A percentile compares a stretch with the other conserved stretches of the same genome.
Conservation (phyloP, 805 yeast genomes). For the Kregervanrija pseudodelftensis region DNA sequence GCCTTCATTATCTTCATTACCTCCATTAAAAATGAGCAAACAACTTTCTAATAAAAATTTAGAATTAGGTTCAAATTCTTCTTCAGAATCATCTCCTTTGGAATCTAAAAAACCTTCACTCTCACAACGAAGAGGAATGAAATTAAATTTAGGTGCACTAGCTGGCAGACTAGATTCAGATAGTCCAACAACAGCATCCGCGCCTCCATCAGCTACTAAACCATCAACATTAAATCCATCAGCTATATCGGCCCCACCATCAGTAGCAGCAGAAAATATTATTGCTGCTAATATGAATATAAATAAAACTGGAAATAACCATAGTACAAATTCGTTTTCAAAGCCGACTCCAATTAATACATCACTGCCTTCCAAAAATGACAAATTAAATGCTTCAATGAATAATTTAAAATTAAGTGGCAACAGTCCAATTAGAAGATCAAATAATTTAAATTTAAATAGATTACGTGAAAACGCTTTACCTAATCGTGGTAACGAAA, state of each 20-base stretch:
- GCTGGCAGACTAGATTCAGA: not conserved
- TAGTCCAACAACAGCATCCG: constrained; percentile 1
- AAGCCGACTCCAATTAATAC: not conserved
- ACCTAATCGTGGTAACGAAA: constrained; percentile 20
- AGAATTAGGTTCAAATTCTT: not conserved
- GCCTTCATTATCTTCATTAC: not conserved
- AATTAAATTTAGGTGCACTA: constrained; percentile 31
- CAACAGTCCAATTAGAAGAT: not conserved
- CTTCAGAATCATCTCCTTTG: not conserved
- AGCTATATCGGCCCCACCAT: too few species aligned
- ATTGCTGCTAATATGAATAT: not conserved
- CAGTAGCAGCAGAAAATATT: too few species aligned
- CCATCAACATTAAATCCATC: too few species aligned
- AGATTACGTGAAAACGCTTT: constrained; percentile 18
- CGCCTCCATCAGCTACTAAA: too few species aligned
- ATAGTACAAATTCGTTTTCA: not conserved
- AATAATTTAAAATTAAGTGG: not conserved
- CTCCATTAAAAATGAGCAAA: not conserved
- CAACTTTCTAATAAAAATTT: not conserved
- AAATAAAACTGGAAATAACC: constrained; percentile 15
- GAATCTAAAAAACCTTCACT: constrained; percentile 34
- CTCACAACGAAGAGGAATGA: constrained; percentile 51
- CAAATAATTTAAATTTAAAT: constrained; percentile 3
- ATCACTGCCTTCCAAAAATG: not conserved
- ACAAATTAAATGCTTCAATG: not conserved